Base-by-base conservation (phyloP, 345 rosid genomes). In the Corymbia maculata region DNA sequence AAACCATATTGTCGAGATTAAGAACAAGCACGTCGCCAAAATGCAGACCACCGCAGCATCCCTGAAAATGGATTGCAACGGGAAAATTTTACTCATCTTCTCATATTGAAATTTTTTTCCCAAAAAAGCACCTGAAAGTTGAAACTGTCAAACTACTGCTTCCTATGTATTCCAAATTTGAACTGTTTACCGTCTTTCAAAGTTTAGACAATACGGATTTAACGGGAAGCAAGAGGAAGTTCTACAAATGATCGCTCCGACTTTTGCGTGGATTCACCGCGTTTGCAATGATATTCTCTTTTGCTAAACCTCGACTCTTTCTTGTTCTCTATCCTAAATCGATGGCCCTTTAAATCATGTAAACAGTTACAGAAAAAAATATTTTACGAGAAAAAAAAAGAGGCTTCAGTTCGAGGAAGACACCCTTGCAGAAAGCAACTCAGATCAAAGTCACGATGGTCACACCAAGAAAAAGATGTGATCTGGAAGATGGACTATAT, bases 31-130 rank as follows among this genome's bases (percentile, higher is more conserved):
- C 95, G 68, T 96, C 98, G 87, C 95, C 92, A 88, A 95, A 95
- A 93, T 96, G 95, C 87, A 93, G 82, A 85, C 97, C 98, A 10
- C 97, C 95, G 87, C 96, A 94, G 88, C 98, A 96, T 30, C 98
- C 98, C 98, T n/a, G 59, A 52, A 85, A 85, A 51, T 51, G 61
- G 4, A 30, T 16, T 9, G 45, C 87, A 51, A 32, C 13, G 24
- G 28, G 44, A 5, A 85, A 17, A 3, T 9, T 51, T 85, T 28
- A 75, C 75, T 1, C 75, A n/a, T 64, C n/a, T 80, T 49, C 51
- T 42, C 15, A 12, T 80, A 80, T 42, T 44, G 51, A 80, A 19
- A 9, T 80, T n/a, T 64, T 13, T 13, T 28, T 36, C 42, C 36
- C 75, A 36, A 28, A 64, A 13, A 64, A 64, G 9, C 75, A 64